Evolutionary conservation across 2,329 filamentous ascomycete genomes (phyloP).

Genomic region (Colletotrichum tanaceti): DNA sequence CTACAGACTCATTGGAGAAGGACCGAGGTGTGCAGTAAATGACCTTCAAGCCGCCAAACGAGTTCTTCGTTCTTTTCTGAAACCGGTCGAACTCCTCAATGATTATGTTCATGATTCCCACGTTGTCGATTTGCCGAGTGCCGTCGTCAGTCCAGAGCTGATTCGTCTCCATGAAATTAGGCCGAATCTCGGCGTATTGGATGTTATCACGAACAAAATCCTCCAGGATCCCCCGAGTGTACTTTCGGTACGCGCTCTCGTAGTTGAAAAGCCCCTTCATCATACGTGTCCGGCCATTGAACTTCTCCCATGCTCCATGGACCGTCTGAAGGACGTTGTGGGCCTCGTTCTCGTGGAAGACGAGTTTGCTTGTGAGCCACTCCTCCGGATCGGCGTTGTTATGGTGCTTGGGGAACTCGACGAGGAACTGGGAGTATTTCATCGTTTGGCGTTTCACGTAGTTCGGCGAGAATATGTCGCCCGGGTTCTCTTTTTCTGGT

Average conservation of each 20-base stretch:
- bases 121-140: slow-evolving; percentile 61
- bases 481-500: slow-evolving; percentile 49
- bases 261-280: slow-evolving; percentile 81
- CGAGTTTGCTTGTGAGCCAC: slow-evolving; percentile 73
- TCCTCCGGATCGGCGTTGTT: slow-evolving; percentile 49
- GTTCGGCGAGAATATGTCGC: slow-evolving; percentile 60
- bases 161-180: slow-evolving; percentile 75
- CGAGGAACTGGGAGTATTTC: slow-evolving; percentile 56
- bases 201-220: slow-evolving; percentile 74
- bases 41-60: slow-evolving; percentile 75
- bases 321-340: slow-evolving; percentile 63
- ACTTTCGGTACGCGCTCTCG: slow-evolving; percentile 69
- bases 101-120: slow-evolving; percentile 70
- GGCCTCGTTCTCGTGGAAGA: slow-evolving; percentile 70
- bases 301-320: slow-evolving; percentile 69
- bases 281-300: slow-evolving; percentile 76
- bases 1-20: slow-evolving; percentile 61
- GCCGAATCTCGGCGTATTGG: slow-evolving; percentile 77
- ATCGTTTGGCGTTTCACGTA: slow-evolving; percentile 62
- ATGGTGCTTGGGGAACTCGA: slow-evolving; percentile 49
- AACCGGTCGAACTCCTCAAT: slow-evolving; percentile 65
- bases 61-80: slow-evolving; percentile 50
- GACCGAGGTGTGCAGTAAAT: slow-evolving; percentile 78
- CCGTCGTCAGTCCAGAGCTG: slow-evolving; percentile 71
- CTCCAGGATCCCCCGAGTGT: slow-evolving; percentile 69